Percentiles rank a stretch among this genome's conserved stretches.
Evolutionary conservation across 768 basidiomycete species (phyloP).

Genomic region (Pulveroboletus sp.): DNA sequence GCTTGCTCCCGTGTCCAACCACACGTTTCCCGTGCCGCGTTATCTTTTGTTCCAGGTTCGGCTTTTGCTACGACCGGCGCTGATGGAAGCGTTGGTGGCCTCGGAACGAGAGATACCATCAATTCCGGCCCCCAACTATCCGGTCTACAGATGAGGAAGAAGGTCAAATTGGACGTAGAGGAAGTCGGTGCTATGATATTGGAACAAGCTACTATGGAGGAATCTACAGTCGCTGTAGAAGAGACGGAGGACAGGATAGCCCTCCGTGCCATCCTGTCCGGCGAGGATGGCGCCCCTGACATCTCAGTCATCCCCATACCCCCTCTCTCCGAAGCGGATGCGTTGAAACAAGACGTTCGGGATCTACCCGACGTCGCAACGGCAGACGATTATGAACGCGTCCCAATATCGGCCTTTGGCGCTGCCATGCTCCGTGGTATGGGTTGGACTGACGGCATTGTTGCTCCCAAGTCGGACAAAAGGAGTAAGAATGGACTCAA

Average conservation of each 20-base stretch:
- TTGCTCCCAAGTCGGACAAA: slow-evolving; percentile 55
- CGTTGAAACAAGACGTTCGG: slow-evolving; percentile 76
- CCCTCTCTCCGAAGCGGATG: slow-evolving; percentile 73
- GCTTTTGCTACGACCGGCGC: slow-evolving; percentile 51
- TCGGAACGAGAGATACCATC: slow-evolving; percentile 70
- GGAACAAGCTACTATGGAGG: neutral
- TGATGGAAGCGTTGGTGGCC: slow-evolving; percentile 74
- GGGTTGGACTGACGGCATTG: slow-evolving; percentile 89
- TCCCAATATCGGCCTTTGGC: slow-evolving; percentile 91
- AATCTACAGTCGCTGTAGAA: slow-evolving; percentile 33
- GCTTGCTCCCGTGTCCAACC: slow-evolving; percentile 16
- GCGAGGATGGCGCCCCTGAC: slow-evolving; percentile 34
- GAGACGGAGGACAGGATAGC: slow-evolving; percentile 79
- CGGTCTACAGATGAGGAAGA: slow-evolving; percentile 56
- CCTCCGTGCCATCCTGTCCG: slow-evolving; percentile 71
- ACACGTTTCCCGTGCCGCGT: slow-evolving; percentile 4
- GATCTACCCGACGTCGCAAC: slow-evolving; percentile 75
- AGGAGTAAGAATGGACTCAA: slow-evolving; percentile 52
- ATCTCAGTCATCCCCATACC: slow-evolving; percentile 62
- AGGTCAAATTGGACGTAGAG: slow-evolving; percentile 31
- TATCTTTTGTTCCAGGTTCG: slow-evolving; percentile 63
- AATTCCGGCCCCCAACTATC: slow-evolving; percentile 70
- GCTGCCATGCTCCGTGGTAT: slow-evolving; percentile 91
- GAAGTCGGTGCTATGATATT: slow-evolving; percentile 14
- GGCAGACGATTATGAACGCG: slow-evolving; percentile 80